Base-by-base conservation (phyloP, 345 rosid genomes). In the Hibiscus tridactylites region DNA sequence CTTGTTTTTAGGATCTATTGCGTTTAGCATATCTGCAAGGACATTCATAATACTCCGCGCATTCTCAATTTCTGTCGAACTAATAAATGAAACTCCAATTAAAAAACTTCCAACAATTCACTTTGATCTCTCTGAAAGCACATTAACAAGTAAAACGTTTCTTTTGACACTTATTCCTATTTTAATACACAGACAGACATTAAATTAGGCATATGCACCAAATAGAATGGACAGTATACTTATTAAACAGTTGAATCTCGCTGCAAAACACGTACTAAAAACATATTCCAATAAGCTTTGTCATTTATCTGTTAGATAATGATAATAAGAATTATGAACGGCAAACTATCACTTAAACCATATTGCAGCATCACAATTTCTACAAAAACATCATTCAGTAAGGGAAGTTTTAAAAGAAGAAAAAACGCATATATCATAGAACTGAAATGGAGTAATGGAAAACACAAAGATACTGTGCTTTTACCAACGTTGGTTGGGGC, bases 1-100 rank as follows among this genome's bases (percentile, higher is more conserved):
- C 79, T 80, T 85, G 81, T 91, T 92, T 61, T 79, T 83, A 9
- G 98, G 98, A 75, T 88, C 96, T 74, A 96, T 39, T 71, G 98
- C 98, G 85, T 53, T 92, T 68, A 96, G 87, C 98, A 96, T 96
- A 81, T 96, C 99, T n/a, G 93, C 78, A 78, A 96, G 96, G 60
- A 92, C 97, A 76, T 96, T 95, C 97, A 96, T 88, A 62, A 92
- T 87, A 70, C 98, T 95, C 63, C 95, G 90, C 37, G 97, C 99
- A 85, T 92, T 96, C 81, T 96, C 97, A 80, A 92, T 91, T 87
- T 96, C 99, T 62, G 95, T 81, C 92, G 90, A 75, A 81, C 99
- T 96, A 70, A 79, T 42, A 79, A 81, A 82, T 56, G 54, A 76
- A 79, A 72, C 46, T 82, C 66, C 74, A 75, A 65, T 76, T 52